Conservation (phyloP, 257 asterid species). For the Fraxinus pennsylvanica region DNA sequence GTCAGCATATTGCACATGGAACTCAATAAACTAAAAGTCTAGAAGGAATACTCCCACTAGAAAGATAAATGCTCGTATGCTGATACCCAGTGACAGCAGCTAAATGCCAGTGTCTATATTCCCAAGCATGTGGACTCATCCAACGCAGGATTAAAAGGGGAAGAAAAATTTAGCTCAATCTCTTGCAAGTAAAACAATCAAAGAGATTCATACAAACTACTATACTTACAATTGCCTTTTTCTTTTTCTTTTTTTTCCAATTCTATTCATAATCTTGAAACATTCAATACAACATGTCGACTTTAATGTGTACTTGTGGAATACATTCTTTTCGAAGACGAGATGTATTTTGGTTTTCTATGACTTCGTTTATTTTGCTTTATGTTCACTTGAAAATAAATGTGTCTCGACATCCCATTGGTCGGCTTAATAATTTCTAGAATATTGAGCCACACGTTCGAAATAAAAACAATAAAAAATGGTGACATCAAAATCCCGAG, state of each 20-base stretch:
- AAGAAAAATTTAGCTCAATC: background rate
- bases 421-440: background rate
- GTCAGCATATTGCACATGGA: background rate
- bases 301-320: background rate
- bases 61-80: background rate
- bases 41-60: background rate
- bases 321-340: too few relatives aligned
- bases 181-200: background rate
- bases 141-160: background rate
- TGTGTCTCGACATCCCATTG: slow-evolving; percentile 12
- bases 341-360: slow-evolving; percentile 5
- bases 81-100: background rate
- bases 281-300: background rate
- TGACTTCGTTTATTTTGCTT: background rate
- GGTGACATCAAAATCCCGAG: slow-evolving; percentile 14
- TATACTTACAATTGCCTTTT: background rate
- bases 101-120: background rate
- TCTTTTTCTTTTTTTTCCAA: background rate
- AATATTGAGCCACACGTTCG: background rate
- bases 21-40: background rate
- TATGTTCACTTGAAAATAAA: background rate
- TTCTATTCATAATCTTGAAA: background rate
- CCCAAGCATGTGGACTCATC: background rate
- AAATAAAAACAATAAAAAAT: slow-evolving; percentile 1
- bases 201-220: background rate